A percentile compares a stretch with the other conserved stretches of the same genome.
Conservation (phyloP, 345 rosid species). For the Hibiscus trionum region DNA sequence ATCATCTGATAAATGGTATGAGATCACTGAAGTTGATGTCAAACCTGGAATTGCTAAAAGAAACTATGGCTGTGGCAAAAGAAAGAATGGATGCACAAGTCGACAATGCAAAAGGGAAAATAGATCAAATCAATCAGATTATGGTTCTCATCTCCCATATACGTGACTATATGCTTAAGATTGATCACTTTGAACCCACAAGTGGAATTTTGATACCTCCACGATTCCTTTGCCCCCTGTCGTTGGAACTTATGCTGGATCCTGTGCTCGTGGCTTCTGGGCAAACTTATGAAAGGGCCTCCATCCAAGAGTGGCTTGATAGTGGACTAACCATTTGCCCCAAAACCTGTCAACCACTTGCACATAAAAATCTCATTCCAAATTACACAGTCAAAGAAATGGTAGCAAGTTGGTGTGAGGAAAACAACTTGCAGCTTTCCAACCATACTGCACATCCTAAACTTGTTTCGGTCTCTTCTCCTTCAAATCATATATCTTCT, state of each 20-base stretch:
- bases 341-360: constrained; percentile 56
- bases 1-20: constrained; percentile 39
- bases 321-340: constrained; percentile 76
- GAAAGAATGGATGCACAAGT: constrained; percentile 43
- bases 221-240: constrained; percentile 77
- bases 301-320: constrained; percentile 87
- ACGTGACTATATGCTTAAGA: constrained; percentile 58
- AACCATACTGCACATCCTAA: constrained; percentile 23
- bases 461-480: constrained; percentile 27
- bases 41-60: constrained; percentile 63
- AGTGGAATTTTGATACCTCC: constrained; percentile 61
- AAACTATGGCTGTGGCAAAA: constrained; percentile 74
- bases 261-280: constrained; percentile 95
- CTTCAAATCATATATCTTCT: constrained; percentile 40
- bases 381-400: constrained; percentile 90
- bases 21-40: constrained; percentile 55
- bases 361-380: constrained; percentile 77
- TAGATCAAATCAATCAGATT: constrained; percentile 37
- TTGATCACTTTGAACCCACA: constrained; percentile 46
- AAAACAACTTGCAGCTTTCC: constrained; percentile 42
- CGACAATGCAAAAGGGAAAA: constrained; percentile 29
- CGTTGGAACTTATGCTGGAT: constrained; percentile 88
- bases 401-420: constrained; percentile 77
- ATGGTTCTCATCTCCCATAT: constrained; percentile 53
- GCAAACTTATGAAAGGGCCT: constrained; percentile 85